Percentiles rank a stretch among this genome's conserved stretches.
Conservation (phyloP, 805 yeast species). For the Kazachstania bromeliacearum region DNA sequence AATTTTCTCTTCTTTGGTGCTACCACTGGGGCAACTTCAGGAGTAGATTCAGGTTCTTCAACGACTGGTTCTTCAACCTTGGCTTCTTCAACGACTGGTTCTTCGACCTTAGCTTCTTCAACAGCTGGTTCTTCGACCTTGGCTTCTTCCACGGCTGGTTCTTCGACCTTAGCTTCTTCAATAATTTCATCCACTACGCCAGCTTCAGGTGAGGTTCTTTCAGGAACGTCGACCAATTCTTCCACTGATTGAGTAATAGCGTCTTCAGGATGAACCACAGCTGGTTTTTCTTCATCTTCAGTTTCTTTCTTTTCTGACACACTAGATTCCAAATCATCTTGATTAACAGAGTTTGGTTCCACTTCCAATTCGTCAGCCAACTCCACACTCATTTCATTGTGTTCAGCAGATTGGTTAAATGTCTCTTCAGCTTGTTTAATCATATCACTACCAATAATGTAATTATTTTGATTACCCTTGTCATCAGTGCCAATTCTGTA, state of each 20-base stretch:
- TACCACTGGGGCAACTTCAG: neutral
- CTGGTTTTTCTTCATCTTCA: neutral
- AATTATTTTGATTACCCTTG: constrained; percentile 33
- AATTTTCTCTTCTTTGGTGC: constrained; percentile 14
- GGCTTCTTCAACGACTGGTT: neutral
- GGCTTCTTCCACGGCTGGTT: neutral
- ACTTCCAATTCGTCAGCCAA: constrained; percentile 1
- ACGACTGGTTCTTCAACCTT: neutral
- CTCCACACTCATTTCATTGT: constrained; percentile 2
- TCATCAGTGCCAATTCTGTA: constrained; percentile 36
- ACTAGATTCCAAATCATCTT: neutral
- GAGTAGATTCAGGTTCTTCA: neutral
- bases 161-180: constrained; percentile 1
- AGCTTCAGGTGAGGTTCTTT: neutral
- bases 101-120: neutral
- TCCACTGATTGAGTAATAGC: neutral
- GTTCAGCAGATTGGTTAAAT: too few relatives aligned
- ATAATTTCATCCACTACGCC: constrained; percentile 2
- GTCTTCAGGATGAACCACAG: neutral
- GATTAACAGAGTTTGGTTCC: neutral
- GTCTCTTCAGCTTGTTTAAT: constrained; percentile 2
- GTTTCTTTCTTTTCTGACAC: neutral
- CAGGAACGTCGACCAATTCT: neutral
- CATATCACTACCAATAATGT: constrained; percentile 13
- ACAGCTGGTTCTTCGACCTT: neutral